Conservation (phyloP, 257 asterid species). For the Craterostigma plantagineum region DNA sequence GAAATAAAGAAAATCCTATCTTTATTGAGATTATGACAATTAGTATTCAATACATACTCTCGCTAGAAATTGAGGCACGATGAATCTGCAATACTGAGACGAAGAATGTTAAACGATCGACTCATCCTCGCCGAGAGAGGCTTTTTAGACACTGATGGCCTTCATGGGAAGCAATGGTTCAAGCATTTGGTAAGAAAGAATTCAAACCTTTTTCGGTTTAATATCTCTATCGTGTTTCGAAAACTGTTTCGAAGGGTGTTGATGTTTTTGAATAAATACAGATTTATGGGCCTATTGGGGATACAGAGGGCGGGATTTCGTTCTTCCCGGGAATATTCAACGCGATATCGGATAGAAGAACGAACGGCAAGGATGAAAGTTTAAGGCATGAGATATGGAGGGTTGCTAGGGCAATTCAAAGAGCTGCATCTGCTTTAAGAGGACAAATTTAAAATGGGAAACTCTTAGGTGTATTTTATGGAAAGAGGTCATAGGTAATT, state of each 20-base stretch:
- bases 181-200: slow-evolving; percentile 60
- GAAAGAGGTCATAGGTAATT: too few species aligned
- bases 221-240: background rate
- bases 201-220: background rate
- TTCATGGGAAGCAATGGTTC: slow-evolving; percentile 56
- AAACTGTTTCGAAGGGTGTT: background rate
- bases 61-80: slow-evolving; percentile 15
- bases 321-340: slow-evolving; percentile 73
- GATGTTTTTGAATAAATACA: slow-evolving; percentile 15
- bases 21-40: slow-evolving; percentile 22
- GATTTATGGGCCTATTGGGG: slow-evolving; percentile 71
- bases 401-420: slow-evolving; percentile 63
- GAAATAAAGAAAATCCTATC: slow-evolving; percentile 1
- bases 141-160: slow-evolving; percentile 67
- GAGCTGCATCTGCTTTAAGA: slow-evolving; percentile 46
- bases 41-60: too few species aligned
- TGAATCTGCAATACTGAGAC: slow-evolving; percentile 21
- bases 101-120: slow-evolving; percentile 54
- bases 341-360: slow-evolving; percentile 17
- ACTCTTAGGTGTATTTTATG: too few species aligned
- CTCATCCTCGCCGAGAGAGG: slow-evolving; percentile 79
- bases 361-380: slow-evolving; percentile 13
- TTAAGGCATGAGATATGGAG: slow-evolving; percentile 76
- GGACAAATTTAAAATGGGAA: slow-evolving; percentile 10
- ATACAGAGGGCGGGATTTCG: slow-evolving; percentile 17